phyloP scores from a whole-genome alignment of 2,329 filamentous ascomycete genomes.

The Trichoderma sp. region DNA sequence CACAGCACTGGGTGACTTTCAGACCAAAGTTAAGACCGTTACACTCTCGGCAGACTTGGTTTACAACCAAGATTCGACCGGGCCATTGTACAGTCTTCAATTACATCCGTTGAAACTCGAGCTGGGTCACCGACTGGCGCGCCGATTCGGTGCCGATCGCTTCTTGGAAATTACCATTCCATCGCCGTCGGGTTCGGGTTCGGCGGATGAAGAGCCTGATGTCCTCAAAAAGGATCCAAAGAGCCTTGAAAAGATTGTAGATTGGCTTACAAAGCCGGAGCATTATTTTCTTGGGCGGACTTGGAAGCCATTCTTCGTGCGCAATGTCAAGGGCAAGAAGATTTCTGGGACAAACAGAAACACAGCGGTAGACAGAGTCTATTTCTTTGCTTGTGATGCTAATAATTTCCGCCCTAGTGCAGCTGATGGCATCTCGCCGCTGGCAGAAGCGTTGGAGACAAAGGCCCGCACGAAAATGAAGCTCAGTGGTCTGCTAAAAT shows the following conservation, averaged over 20 bases:
- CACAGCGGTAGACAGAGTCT: slow-evolving; percentile 34
- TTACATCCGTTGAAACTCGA: slow-evolving; percentile 51
- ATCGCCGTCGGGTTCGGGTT: slow-evolving; percentile 30
- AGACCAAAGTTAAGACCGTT: slow-evolving; percentile 38
- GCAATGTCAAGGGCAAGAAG: slow-evolving; percentile 38
- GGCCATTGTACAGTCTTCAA: slow-evolving; percentile 45
- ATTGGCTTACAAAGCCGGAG: slow-evolving; percentile 29
- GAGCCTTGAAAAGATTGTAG: slow-evolving; percentile 32
- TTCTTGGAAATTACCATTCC: slow-evolving; percentile 58
- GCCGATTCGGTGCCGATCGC: slow-evolving; percentile 57
- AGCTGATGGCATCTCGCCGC: slow-evolving; percentile 24
- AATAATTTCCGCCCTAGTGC: slow-evolving; percentile 36
- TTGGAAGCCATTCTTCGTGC: slow-evolving; percentile 50
- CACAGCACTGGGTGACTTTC: slow-evolving; percentile 40
- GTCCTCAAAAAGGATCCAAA: slow-evolving; percentile 33
- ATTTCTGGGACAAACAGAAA: slow-evolving; percentile 30
- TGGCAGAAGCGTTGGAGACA: slow-evolving; percentile 26
- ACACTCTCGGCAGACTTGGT: slow-evolving; percentile 44
- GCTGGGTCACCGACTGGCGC: slow-evolving; percentile 49
- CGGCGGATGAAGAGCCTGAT: slow-evolving; percentile 27
- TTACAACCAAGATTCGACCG: slow-evolving; percentile 35
- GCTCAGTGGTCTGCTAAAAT: slow-evolving; percentile 47
- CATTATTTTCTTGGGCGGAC: slow-evolving; percentile 47
- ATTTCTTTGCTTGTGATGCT: slow-evolving; percentile 56
- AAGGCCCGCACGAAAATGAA: slow-evolving; percentile 35